Percentiles rank a stretch among this genome's conserved stretches.
These are phyloP conservation scores for Ceratocystis huliohia DNA, from an alignment of 2,329 filamentous ascomycete genomes.

Conservation along the genomic window DNA sequence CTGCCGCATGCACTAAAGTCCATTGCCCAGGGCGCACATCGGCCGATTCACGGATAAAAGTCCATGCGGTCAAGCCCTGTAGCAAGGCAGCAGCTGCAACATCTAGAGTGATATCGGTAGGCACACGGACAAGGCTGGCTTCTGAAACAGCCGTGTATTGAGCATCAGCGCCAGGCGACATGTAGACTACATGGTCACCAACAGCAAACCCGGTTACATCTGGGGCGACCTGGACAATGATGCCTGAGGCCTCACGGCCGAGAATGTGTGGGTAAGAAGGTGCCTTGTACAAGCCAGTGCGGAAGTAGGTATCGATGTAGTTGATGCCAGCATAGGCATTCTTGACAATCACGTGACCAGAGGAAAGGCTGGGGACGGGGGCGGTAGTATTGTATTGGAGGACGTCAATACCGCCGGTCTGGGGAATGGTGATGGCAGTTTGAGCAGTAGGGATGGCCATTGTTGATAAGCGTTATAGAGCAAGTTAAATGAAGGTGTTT, in stretches of 20 bases:
- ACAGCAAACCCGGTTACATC: constrained; percentile 43
- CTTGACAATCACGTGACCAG: constrained; percentile 47
- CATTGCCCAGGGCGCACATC: constrained; percentile 67
- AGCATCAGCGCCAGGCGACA: constrained; percentile 43
- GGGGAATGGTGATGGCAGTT: constrained; percentile 50
- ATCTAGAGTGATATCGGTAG: constrained; percentile 46
- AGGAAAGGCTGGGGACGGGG: constrained; percentile 38
- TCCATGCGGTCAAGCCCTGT: constrained; percentile 72
- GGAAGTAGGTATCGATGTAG: constrained; percentile 63
- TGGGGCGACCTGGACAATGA: constrained; percentile 48
- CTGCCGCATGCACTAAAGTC: constrained; percentile 74
- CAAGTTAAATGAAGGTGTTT: background rate
- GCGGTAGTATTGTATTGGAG: constrained; percentile 45
- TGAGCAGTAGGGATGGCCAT: constrained; percentile 61
- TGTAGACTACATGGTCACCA: constrained; percentile 61
- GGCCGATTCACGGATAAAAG: constrained; percentile 63
- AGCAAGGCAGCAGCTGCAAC: constrained; percentile 57
- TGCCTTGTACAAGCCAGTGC: constrained; percentile 59
- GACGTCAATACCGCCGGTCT: constrained; percentile 55
- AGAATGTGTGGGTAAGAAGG: constrained; percentile 54
- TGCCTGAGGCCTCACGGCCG: constrained; percentile 67
- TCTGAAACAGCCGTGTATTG: constrained; percentile 44
- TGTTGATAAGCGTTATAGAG: constrained; percentile 25
- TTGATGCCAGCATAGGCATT: constrained; percentile 52
- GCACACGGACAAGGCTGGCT: constrained; percentile 47